A percentile compares a stretch with the other conserved stretches of the same genome.
These are phyloP conservation scores for Eimeria necatrix DNA, from an alignment of 169 alveolate species.

Conservation along the genomic window DNA sequence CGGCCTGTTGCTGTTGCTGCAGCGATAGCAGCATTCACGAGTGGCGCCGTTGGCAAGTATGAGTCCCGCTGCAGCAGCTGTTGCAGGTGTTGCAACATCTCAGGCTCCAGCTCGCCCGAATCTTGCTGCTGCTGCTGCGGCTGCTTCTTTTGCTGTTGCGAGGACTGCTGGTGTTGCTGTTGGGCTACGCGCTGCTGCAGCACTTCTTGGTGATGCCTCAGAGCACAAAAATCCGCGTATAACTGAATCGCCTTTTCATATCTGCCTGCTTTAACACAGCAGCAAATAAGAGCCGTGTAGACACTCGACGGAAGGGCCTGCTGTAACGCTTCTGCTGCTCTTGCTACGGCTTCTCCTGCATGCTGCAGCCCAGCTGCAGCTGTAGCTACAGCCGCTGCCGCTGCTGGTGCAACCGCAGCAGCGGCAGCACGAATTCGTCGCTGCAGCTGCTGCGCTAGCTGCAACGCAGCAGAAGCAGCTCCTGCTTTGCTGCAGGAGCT, in stretches of 20 bases:
- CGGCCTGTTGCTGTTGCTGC: slow-evolving; percentile 73
- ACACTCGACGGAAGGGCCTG: slow-evolving; percentile 64
- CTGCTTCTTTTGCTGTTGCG: slow-evolving; percentile 43
- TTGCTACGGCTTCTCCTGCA: slow-evolving; percentile 15
- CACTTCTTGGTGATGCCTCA: slow-evolving; percentile 61
- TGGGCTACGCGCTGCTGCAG: slow-evolving; percentile 58
- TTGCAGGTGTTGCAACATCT: slow-evolving; percentile 68
- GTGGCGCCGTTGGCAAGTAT: slow-evolving; percentile 48
- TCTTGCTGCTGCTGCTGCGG: slow-evolving; percentile 29
- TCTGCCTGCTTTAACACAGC: slow-evolving; percentile 67
- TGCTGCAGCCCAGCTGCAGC: slow-evolving; percentile 57
- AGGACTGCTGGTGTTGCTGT: slow-evolving; percentile 32
- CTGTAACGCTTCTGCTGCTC: slow-evolving; percentile 60
- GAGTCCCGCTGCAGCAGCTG: slow-evolving; percentile 73
- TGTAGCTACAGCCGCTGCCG: slow-evolving; percentile 59
- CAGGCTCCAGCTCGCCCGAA: slow-evolving; percentile 56
- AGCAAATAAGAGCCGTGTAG: slow-evolving; percentile 54
- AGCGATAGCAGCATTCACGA: slow-evolving; percentile 56
- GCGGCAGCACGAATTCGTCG: slow-evolving; percentile 66
- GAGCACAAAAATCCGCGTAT: slow-evolving; percentile 39
- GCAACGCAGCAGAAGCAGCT: slow-evolving; percentile 67
- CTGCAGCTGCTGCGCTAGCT: slow-evolving; percentile 72
- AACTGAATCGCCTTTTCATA: slow-evolving; percentile 53
- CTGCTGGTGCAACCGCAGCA: slow-evolving; percentile 72
- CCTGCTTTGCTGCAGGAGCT: slow-evolving; percentile 73